Evolutionary conservation across 139 green algal species (phyloP).

Genomic region (Eudorina sp.): DNA sequence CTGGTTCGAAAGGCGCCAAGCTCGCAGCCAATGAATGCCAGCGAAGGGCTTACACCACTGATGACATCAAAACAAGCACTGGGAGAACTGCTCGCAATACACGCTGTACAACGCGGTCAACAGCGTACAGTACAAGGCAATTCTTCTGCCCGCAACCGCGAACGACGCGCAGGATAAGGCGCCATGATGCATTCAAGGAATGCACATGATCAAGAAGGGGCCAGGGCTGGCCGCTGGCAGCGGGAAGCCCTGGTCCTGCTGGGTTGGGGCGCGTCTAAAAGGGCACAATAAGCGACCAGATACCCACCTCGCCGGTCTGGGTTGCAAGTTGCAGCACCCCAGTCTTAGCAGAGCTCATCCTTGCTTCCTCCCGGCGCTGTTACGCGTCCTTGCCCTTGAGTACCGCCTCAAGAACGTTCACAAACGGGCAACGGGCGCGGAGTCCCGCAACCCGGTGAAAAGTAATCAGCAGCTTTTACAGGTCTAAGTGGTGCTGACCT

Average conservation of each 20-base stretch:
- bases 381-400: background rate
- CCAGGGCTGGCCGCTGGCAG: too few relatives aligned
- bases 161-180: too few relatives aligned
- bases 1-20: background rate
- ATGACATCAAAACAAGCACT: background rate
- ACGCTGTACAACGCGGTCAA: constrained; percentile 28
- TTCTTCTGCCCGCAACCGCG: background rate
- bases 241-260: too few relatives aligned
- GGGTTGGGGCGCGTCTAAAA: too few relatives aligned
- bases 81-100: constrained; percentile 2
- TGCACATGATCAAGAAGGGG: too few relatives aligned
- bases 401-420: background rate
- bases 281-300: background rate
- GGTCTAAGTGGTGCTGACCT: too few relatives aligned
- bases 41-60: background rate
- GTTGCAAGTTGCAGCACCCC: constrained; percentile 24
- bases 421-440: too few relatives aligned
- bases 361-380: background rate
- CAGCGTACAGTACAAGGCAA: constrained; percentile 28
- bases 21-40: background rate
- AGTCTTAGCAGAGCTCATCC: constrained; percentile 36
- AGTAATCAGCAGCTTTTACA: too few relatives aligned
- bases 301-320: constrained; percentile 23
- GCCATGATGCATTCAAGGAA: too few relatives aligned
- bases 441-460: too few relatives aligned